A percentile compares a stretch with the other conserved stretches of the same genome.
Evolutionary conservation across 225 moss, liverwort and hornwort genomes (phyloP).

Genomic region (Bryoerythrophyllum caledonicum): DNA sequence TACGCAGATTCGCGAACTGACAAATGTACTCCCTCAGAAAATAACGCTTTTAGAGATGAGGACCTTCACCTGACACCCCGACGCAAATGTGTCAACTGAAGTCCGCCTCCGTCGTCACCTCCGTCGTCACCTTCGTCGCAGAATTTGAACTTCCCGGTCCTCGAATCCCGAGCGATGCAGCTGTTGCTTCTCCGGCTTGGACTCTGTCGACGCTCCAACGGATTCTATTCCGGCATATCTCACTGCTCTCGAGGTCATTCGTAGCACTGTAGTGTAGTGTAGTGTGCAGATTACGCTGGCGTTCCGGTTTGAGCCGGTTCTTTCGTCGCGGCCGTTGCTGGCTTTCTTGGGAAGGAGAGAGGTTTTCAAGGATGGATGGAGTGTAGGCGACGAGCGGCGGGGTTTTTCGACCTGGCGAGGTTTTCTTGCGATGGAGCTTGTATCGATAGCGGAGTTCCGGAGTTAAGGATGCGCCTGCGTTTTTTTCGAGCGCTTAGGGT

Average conservation of each 20-base stretch:
- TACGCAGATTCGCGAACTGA: too few relatives aligned
- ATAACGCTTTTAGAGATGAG: too few relatives aligned
- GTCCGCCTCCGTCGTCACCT: too few relatives aligned
- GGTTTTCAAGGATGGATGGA: background rate
- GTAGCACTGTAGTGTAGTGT: background rate
- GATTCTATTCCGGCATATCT: background rate
- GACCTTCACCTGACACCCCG: too few relatives aligned
- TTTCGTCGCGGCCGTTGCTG: background rate
- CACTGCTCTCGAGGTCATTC: too few relatives aligned
- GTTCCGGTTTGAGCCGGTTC: background rate
- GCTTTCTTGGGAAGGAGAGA: too few relatives aligned
- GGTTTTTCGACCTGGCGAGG: background rate
- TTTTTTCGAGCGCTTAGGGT: background rate
- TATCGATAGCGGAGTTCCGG: background rate
- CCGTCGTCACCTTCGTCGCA: too few relatives aligned
- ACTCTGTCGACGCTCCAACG: background rate
- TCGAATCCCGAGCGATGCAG: background rate
- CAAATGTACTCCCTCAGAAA: too few relatives aligned
- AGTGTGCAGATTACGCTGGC: background rate
- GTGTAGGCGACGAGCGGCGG: too few relatives aligned
- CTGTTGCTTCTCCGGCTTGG: background rate
- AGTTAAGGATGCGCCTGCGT: background rate
- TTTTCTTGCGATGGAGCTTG: constrained; percentile 1
- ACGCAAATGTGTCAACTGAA: too few relatives aligned
- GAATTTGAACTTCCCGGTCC: background rate